Evolutionary conservation across 768 basidiomycete genomes (phyloP).

Genomic region (Trametes cubensis): DNA sequence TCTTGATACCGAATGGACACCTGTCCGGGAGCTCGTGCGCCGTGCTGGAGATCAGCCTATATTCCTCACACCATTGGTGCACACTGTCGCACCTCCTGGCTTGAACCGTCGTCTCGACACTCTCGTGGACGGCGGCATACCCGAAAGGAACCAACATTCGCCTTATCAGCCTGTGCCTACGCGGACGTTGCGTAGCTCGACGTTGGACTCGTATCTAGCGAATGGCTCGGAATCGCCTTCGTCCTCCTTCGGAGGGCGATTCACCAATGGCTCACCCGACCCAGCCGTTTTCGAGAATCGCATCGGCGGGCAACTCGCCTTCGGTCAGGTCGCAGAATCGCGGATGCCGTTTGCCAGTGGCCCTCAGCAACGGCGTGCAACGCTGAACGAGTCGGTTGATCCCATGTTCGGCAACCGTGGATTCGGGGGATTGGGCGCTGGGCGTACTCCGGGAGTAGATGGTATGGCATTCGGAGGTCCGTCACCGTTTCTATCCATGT

Average conservation of each 20-base stretch:
- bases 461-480: constrained; percentile 41
- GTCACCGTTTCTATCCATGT: not conserved
- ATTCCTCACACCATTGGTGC: constrained; percentile 57
- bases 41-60: constrained; percentile 59
- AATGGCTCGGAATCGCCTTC: constrained; percentile 69
- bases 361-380: constrained; percentile 28
- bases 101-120: constrained; percentile 52
- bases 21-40: constrained; percentile 60
- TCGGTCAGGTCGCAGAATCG: constrained; percentile 50
- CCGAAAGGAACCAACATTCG: constrained; percentile 46
- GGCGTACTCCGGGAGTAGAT: constrained; percentile 40
- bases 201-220: constrained; percentile 63
- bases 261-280: constrained; percentile 72
- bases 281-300: constrained; percentile 34
- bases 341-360: constrained; percentile 30
- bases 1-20: constrained; percentile 66
- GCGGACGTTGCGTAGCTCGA: constrained; percentile 58
- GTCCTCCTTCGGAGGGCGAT: constrained; percentile 69
- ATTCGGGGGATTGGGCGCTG: constrained; percentile 35
- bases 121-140: constrained; percentile 45
- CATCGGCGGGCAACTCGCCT: constrained; percentile 37
- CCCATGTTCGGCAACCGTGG: constrained; percentile 36
- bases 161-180: constrained; percentile 72
- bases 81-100: constrained; percentile 54
- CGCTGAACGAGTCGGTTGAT: constrained; percentile 48